Percentiles rank a stretch among this genome's conserved stretches.
These are phyloP conservation scores for Rhizopogon vesiculosus DNA, from an alignment of 768 basidiomycete genomes.

Conservation along the genomic window DNA sequence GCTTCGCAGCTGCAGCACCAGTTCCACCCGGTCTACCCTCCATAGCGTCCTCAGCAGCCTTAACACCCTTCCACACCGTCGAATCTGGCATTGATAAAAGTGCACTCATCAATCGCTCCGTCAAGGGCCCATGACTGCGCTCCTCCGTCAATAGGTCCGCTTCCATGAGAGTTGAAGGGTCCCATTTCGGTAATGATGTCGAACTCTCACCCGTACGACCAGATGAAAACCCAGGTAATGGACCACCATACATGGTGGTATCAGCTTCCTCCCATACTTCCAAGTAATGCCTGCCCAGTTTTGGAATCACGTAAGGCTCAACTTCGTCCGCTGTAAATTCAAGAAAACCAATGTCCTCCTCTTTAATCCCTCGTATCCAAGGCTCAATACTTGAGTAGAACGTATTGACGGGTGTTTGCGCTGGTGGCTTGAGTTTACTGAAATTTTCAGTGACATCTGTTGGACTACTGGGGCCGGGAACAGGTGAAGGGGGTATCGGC, in stretches of 20 bases:
- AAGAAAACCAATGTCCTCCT: slow-evolving; percentile 94
- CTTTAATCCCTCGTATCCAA: slow-evolving; percentile 83
- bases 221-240: slow-evolving; percentile 37
- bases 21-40: slow-evolving; percentile 79
- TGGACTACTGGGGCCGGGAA: slow-evolving; percentile 80
- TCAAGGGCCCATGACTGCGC: slow-evolving; percentile 81
- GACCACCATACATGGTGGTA: slow-evolving; percentile 40
- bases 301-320: slow-evolving; percentile 82
- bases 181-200: slow-evolving; percentile 62
- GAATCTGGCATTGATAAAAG: slow-evolving; percentile 66
- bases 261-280: slow-evolving; percentile 96
- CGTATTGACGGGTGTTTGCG: slow-evolving; percentile 65
- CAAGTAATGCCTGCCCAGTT: slow-evolving; percentile 79
- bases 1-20: slow-evolving; percentile 69
- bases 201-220: slow-evolving; percentile 27
- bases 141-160: slow-evolving; percentile 66
- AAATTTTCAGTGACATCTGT: slow-evolving; percentile 87
- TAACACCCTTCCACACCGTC: slow-evolving; percentile 68
- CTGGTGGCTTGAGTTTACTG: slow-evolving; percentile 72
- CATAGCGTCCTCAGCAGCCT: slow-evolving; percentile 82
- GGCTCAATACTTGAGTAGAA: slow-evolving; percentile 90
- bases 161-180: slow-evolving; percentile 77
- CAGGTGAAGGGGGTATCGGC: slow-evolving; percentile 55
- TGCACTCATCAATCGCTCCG: slow-evolving; percentile 78
- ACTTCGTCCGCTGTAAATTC: slow-evolving; percentile 89